A percentile compares a stretch with the other conserved stretches of the same genome.
Evolutionary conservation across 2,329 filamentous ascomycete genomes (phyloP).

Genomic region (Diaporthe sp.): DNA sequence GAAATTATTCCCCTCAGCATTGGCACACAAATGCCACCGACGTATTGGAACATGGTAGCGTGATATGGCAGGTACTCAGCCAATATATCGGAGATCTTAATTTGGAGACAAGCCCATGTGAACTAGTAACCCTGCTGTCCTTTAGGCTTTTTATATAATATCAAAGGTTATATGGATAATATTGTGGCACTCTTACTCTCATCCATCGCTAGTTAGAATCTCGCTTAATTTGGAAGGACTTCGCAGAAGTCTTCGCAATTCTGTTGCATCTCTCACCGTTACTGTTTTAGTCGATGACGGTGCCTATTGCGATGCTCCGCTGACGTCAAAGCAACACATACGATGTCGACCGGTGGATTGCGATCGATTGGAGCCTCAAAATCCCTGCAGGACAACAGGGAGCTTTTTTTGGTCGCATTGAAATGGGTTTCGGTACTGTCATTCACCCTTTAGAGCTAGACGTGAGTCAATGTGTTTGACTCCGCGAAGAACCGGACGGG

Average conservation of each 20-base stretch:
- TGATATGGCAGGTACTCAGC: background rate
- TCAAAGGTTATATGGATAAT: background rate
- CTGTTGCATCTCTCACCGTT: background rate
- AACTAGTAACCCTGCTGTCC: background rate
- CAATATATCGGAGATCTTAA: background rate
- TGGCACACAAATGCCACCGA: background rate
- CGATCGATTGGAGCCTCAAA: background rate
- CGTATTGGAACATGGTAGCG: background rate
- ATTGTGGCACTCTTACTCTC: background rate
- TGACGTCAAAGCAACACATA: background rate
- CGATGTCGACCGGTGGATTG: background rate
- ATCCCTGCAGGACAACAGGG: background rate
- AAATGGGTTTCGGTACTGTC: no score
- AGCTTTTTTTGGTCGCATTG: no score
- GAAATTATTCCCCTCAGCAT: background rate
- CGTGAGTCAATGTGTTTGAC: background rate
- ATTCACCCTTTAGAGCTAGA: background rate
- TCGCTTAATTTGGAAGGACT: background rate
- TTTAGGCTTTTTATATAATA: background rate
- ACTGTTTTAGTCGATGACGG: background rate
- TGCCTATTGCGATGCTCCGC: background rate
- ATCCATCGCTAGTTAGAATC: background rate
- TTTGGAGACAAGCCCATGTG: background rate
- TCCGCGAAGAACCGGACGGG: background rate
- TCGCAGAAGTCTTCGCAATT: background rate